phyloP scores from a whole-genome alignment of 1,284 basidiomycete genomes.

The Lentinula novae-zelandiae region DNA sequence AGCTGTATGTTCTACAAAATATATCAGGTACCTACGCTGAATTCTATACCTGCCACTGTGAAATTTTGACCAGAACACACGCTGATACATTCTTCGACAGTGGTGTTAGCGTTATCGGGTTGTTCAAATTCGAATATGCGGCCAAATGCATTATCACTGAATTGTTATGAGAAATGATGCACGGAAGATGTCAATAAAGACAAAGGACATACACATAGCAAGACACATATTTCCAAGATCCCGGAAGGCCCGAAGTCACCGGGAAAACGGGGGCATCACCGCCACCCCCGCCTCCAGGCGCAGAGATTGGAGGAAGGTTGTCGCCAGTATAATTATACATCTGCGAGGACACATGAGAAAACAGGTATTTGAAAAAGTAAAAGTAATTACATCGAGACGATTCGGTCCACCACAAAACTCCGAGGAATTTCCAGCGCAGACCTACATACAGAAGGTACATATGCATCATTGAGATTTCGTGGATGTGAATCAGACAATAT shows the following conservation, averaged over 20 bases:
- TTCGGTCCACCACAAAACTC: constrained; percentile 70
- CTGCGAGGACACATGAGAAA: neutral
- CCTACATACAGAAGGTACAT: constrained; percentile 47
- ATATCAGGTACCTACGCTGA: constrained; percentile 25
- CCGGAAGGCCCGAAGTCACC: constrained; percentile 43
- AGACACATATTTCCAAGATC: constrained; percentile 44
- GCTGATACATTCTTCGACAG: constrained; percentile 44
- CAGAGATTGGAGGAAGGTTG: constrained; percentile 39
- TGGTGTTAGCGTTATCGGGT: constrained; percentile 28
- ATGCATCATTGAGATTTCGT: neutral
- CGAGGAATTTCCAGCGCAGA: constrained; percentile 19
- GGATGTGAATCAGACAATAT: neutral
- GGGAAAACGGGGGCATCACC: constrained; percentile 37
- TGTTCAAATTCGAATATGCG: constrained; percentile 40
- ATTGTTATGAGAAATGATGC: neutral
- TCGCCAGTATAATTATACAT: constrained; percentile 66
- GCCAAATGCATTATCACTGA: constrained; percentile 49
- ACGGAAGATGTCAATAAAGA: neutral
- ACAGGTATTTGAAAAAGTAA: neutral
- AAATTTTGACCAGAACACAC: constrained; percentile 39
- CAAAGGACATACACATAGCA: constrained; percentile 53
- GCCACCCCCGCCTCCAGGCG: constrained; percentile 35
- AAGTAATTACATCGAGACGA: constrained; percentile 30
- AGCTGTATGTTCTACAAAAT: neutral
- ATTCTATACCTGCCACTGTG: constrained; percentile 47